Percentiles rank a stretch among this genome's conserved stretches.
Evolutionary conservation across 176 grass and related monocot genomes (phyloP).

Genomic region (Aegilops speltoides): DNA sequence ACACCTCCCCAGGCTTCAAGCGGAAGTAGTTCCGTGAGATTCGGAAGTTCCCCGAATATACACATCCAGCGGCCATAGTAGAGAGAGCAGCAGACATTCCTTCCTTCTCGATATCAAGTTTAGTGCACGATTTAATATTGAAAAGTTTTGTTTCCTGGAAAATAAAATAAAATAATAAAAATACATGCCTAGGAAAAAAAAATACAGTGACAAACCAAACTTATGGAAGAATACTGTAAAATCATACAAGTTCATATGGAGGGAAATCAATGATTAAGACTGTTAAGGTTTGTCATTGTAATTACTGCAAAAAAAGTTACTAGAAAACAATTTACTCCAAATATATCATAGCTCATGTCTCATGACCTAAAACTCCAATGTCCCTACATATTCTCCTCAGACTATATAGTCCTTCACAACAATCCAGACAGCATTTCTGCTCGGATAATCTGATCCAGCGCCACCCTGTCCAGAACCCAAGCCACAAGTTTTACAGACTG

Average conservation of each 20-base stretch:
- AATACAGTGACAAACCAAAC: background rate
- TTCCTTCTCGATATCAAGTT: background rate
- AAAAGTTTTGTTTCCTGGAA: background rate
- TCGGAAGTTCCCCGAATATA: background rate
- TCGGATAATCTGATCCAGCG: no score
- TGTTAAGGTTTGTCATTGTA: background rate
- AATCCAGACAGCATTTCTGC: background rate
- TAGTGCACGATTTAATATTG: background rate
- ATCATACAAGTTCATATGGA: background rate
- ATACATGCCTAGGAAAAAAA: background rate
- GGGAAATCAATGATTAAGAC: background rate
- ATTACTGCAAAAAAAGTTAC: background rate
- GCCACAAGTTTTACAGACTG: no score
- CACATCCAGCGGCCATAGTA: background rate
- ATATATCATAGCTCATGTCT: background rate
- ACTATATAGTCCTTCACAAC: no score
- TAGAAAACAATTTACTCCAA: background rate
- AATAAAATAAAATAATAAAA: no score
- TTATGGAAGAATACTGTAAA: background rate
- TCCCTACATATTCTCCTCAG: background rate
- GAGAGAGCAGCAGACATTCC: background rate
- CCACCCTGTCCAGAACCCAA: no score
- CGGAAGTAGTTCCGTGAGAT: background rate
- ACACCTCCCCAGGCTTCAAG: background rate
- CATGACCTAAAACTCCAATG: background rate